A percentile compares a stretch with the other conserved stretches of the same genome.
These are phyloP conservation scores for Telfairia occidentalis DNA, from an alignment of 331 rosid species.

Conservation along the genomic window DNA sequence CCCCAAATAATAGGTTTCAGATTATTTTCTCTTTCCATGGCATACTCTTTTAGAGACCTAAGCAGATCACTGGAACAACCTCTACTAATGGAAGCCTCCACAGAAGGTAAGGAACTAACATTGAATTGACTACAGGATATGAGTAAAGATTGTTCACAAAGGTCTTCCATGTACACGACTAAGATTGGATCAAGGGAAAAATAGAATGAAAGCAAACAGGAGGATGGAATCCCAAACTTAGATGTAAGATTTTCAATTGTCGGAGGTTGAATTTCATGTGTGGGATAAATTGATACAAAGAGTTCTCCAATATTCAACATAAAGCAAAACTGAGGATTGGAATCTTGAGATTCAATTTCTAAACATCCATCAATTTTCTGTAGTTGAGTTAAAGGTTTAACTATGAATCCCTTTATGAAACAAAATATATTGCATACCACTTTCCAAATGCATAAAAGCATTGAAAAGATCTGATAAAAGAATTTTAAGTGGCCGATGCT, in stretches of 20 bases:
- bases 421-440: constrained; percentile 22
- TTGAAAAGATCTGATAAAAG: constrained; percentile 23
- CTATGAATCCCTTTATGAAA: constrained; percentile 20
- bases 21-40: constrained; percentile 22
- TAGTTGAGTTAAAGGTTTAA: constrained; percentile 22
- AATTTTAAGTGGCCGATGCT: constrained; percentile 17
- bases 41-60: constrained; percentile 26
- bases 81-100: constrained; percentile 18
- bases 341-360: constrained; percentile 25
- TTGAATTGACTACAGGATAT: constrained; percentile 62
- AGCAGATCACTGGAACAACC: constrained; percentile 19
- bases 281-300: constrained; percentile 32
- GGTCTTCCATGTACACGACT: constrained; percentile 31
- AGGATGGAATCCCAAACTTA: constrained; percentile 33
- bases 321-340: constrained; percentile 31
- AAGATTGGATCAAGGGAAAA: constrained; percentile 39
- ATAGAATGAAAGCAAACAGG: constrained; percentile 30
- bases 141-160: constrained; percentile 49
- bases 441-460: constrained; percentile 38
- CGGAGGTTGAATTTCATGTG: constrained; percentile 37
- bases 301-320: constrained; percentile 53
- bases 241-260: constrained; percentile 39
- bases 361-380: constrained; percentile 28
- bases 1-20: constrained; percentile 47
- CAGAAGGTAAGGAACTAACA: constrained; percentile 36